A percentile compares a stretch with the other conserved stretches of the same genome.
Evolutionary conservation across 345 rosid genomes (phyloP).

Genomic region (Eucalyptus caleyi): DNA sequence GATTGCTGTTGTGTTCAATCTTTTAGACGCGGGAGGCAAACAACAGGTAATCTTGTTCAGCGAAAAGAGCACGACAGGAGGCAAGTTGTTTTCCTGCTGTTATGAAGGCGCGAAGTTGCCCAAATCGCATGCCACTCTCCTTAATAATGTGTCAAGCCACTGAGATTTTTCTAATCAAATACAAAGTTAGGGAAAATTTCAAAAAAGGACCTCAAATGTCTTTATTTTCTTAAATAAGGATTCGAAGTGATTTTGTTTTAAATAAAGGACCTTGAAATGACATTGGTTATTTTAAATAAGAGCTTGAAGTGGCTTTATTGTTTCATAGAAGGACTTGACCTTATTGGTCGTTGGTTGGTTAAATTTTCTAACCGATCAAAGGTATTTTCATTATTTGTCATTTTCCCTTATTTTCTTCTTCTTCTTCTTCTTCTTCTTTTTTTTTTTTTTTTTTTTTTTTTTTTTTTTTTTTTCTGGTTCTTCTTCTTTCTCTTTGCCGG

Average conservation of each 20-base stretch:
- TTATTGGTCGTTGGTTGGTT: rapidly evolving
- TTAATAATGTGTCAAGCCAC: neutral
- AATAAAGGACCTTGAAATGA: rapidly evolving
- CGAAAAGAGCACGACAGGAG: neutral
- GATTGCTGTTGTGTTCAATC: neutral
- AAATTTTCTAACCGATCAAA: rapidly evolving
- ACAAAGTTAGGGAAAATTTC: neutral
- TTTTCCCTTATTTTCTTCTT: too few species aligned
- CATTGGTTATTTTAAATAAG: too few species aligned
- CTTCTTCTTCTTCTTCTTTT: too few species aligned
- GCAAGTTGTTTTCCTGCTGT: neutral
- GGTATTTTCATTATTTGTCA: rapidly evolving
- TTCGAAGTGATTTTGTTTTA: too few species aligned
- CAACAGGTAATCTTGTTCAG: neutral
- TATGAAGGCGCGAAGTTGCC: neutral
- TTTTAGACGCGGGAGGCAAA: neutral
- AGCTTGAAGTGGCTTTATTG: too few species aligned
- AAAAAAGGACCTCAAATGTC: too few species aligned
- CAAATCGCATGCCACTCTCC: neutral
- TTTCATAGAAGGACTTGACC: too few species aligned
- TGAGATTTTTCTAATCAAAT: neutral
- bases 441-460: too few species aligned
- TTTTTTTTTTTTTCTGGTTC: rapidly evolving
- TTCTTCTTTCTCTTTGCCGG: rapidly evolving
- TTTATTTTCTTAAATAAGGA: too few species aligned